phyloP scores from a whole-genome alignment of 2,329 filamentous ascomycete species.

The Ascochyta fabae region DNA sequence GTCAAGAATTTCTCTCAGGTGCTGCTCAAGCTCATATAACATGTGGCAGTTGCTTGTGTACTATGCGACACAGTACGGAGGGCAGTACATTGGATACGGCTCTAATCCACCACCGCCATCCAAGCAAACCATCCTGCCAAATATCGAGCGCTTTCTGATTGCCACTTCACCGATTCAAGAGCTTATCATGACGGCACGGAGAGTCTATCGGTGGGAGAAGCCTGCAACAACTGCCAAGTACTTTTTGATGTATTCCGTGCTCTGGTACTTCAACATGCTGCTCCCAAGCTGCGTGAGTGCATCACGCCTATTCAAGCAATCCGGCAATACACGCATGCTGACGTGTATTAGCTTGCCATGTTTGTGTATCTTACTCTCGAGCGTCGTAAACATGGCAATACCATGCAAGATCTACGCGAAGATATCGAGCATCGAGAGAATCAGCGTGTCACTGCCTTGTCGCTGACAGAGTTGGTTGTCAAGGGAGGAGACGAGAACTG shows the following conservation, averaged over 20 bases:
- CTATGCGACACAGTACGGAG: conserved; percentile 43
- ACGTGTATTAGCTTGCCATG: conserved; percentile 24
- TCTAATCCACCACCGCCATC: conserved; percentile 37
- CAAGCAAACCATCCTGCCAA: conserved; percentile 44
- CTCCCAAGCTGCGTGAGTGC: conserved; percentile 36
- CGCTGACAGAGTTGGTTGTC: conserved; percentile 46
- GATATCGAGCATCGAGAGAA: conserved; percentile 44
- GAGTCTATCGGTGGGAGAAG: conserved; percentile 49
- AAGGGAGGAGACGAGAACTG: conserved; percentile 47
- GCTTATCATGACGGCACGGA: conserved; percentile 42
- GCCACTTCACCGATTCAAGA: conserved; percentile 48
- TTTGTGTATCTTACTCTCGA: conserved; percentile 33
- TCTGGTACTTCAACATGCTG: conserved; percentile 38
- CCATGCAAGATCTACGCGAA: conserved; percentile 36
- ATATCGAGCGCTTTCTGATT: conserved; percentile 47
- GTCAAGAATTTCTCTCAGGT: conserved; percentile 9
- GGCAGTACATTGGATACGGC: conserved; percentile 47
- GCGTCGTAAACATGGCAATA: conserved; percentile 27
- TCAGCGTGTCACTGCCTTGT: conserved; percentile 36
- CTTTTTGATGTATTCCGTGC: conserved; percentile 28
- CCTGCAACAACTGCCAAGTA: conserved; percentile 41
- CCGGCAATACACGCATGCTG: neutral
- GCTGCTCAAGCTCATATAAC: conserved; percentile 5
- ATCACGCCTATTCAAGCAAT: neutral
- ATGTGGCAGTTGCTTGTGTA: conserved; percentile 35